phyloP scores from a whole-genome alignment of 1,284 basidiomycete genomes.

The Chalciporus sp. region DNA sequence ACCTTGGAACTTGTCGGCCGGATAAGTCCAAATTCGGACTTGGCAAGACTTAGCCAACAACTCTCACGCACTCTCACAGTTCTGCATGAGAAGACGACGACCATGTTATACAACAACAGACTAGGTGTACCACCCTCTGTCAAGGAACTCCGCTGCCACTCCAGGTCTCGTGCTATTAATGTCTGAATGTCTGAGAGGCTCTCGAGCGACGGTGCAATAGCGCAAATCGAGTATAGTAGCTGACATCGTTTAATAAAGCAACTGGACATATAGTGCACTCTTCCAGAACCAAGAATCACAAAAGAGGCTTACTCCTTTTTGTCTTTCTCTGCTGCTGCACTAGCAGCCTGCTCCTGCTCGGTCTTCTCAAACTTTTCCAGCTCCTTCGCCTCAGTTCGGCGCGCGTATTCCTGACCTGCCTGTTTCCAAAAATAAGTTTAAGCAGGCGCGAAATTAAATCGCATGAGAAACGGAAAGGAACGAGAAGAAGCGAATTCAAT shows the following conservation, averaged over 20 bases:
- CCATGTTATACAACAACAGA: background rate
- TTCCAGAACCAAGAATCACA: slow-evolving; percentile 6
- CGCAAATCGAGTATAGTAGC: background rate
- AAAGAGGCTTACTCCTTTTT: slow-evolving; percentile 32
- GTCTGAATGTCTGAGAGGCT: slow-evolving; percentile 6
- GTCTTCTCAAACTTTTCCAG: slow-evolving; percentile 48
- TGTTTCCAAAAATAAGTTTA: slow-evolving; percentile 41
- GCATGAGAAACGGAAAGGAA: slow-evolving; percentile 6
- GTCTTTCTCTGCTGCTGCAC: slow-evolving; percentile 44
- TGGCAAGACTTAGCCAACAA: slow-evolving; percentile 20
- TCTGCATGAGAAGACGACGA: background rate
- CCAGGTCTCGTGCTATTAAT: slow-evolving; percentile 1
- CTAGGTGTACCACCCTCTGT: slow-evolving; percentile 1
- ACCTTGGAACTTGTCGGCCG: slow-evolving; percentile 1
- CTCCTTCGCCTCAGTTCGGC: slow-evolving; percentile 64
- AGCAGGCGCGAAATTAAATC: slow-evolving; percentile 19
- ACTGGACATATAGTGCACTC: background rate
- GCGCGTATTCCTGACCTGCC: slow-evolving; percentile 86
- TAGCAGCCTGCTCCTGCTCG: slow-evolving; percentile 23
- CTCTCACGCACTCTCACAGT: slow-evolving; percentile 4
- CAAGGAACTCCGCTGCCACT: background rate
- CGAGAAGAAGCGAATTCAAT: slow-evolving; percentile 7
- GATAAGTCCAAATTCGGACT: slow-evolving; percentile 25
- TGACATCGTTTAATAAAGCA: slow-evolving; percentile 6
- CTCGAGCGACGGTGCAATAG: background rate